A percentile compares a stretch with the other conserved stretches of the same genome.
Conservation (phyloP, 2,329 filamentous ascomycete genomes). For the Ilyonectria destructans region DNA sequence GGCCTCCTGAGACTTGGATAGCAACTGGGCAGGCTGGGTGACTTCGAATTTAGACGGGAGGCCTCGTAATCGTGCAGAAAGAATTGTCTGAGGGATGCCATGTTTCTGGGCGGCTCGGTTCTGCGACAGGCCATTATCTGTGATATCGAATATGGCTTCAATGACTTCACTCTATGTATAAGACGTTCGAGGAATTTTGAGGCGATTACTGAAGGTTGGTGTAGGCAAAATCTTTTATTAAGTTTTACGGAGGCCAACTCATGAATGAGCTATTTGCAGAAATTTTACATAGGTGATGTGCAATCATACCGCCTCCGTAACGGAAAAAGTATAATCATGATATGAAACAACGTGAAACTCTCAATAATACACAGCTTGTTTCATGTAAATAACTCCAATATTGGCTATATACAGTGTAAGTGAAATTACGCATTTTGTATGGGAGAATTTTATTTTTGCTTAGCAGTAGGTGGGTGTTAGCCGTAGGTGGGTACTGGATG, state of each 20-base stretch:
- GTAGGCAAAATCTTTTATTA: background rate
- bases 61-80: conserved; percentile 20
- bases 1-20: no score
- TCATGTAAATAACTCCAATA: background rate
- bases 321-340: background rate
- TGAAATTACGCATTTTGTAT: conserved; percentile 3
- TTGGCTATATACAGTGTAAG: background rate
- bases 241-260: background rate
- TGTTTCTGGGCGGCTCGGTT: conserved; percentile 22
- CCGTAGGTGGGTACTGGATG: no score
- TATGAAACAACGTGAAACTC: background rate
- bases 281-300: background rate
- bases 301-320: background rate
- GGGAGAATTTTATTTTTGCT: conserved; percentile 1
- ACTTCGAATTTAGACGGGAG: conserved; percentile 6
- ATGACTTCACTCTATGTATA: no score
- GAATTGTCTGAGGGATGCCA: conserved; percentile 15
- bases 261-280: background rate
- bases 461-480: background rate
- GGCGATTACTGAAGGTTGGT: background rate
- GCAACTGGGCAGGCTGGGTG: no score
- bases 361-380: background rate
- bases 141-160: no score
- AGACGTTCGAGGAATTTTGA: conserved; percentile 20
- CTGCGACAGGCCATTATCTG: no score